Evolutionary conservation across 352 stramenopile species (phyloP), one percentile per base, ranked within the genome.

Genomic region (Peronospora belbahrii): DNA sequence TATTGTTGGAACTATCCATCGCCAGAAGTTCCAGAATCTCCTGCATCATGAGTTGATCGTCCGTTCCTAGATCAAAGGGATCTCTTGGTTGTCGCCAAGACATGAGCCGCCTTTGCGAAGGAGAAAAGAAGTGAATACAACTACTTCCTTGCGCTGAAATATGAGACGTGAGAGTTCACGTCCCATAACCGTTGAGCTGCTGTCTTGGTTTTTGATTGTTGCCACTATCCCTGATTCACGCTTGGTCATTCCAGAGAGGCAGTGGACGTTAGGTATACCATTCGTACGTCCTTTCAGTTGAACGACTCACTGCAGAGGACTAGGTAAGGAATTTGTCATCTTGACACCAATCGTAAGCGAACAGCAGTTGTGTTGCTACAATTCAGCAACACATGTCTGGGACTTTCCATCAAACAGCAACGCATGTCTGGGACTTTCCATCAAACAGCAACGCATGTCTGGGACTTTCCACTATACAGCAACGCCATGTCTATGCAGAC

Each of bases 401-500:
- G n/a, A n/a, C n/a, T n/a, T n/a, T n/a, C n/a, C n/a, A n/a, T n/a
- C n/a, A n/a, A n/a, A n/a, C n/a, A n/a, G n/a, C n/a, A n/a, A n/a
- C n/a, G n/a, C n/a, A n/a, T n/a, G n/a, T n/a, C n/a, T n/a, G n/a
- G n/a, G n/a, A n/a, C n/a, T n/a, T n/a, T n/a, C n/a, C n/a, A n/a
- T n/a, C n/a, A n/a, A n/a, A n/a, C n/a, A n/a, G n/a, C n/a, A n/a
- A n/a, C n/a, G n/a, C n/a, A n/a, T n/a, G n/a, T n/a, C n/a, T n/a
- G n/a, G n/a, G n/a, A n/a, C n/a, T 28, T 45, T 2, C 34, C 45
- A 1, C 52, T 35, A 14, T 78, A 46, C 1, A 86, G 52, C 15
- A 78, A n/a, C 7, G 62, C 67, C 62, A 83, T 70, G 58, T 84
- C 74, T 0, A 59, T 74, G 42, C 74, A 86, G 9, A 86, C 55